phyloP scores from a whole-genome alignment of 495 filamentous ascomycete species.

The Apodospora peruviana region DNA sequence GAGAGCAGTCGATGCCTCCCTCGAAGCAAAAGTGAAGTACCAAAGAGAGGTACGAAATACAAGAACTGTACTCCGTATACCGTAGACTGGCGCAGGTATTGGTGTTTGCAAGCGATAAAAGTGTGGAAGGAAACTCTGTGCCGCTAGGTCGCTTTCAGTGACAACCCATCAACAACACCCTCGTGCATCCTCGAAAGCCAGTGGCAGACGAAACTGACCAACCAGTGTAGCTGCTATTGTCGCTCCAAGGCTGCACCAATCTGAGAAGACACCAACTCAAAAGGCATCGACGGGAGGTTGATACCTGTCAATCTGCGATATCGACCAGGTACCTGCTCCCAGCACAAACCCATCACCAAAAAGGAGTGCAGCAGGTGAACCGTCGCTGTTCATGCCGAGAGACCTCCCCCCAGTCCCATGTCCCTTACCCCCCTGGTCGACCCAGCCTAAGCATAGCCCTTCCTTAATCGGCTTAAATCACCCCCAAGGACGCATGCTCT shows the following conservation, averaged over 20 bases:
- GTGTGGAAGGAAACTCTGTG: background rate
- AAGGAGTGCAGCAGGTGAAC: background rate
- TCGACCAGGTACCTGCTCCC: background rate
- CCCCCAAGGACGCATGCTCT: conserved; percentile 6
- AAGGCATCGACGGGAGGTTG: background rate
- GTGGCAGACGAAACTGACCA: background rate
- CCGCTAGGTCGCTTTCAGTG: conserved; percentile 4
- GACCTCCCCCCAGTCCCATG: background rate
- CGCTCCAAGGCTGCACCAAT: background rate
- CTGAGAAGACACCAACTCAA: background rate
- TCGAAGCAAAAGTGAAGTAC: too few species aligned
- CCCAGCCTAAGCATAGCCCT: conserved; percentile 6
- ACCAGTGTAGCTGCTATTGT: background rate
- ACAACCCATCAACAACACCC: background rate
- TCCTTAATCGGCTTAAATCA: conserved; percentile 22
- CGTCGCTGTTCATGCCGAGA: background rate
- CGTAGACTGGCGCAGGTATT: background rate
- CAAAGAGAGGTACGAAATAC: too few species aligned
- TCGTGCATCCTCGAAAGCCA: background rate
- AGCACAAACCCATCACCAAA: too few species aligned
- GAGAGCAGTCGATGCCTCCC: too few species aligned
- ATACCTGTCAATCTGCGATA: background rate
- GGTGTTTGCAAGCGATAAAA: background rate
- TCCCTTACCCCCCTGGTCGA: background rate
- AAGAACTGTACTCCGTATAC: too few species aligned